Evolutionary conservation across 176 grass and related monocot species (phyloP).

Genomic region (Eleusine coracana): DNA sequence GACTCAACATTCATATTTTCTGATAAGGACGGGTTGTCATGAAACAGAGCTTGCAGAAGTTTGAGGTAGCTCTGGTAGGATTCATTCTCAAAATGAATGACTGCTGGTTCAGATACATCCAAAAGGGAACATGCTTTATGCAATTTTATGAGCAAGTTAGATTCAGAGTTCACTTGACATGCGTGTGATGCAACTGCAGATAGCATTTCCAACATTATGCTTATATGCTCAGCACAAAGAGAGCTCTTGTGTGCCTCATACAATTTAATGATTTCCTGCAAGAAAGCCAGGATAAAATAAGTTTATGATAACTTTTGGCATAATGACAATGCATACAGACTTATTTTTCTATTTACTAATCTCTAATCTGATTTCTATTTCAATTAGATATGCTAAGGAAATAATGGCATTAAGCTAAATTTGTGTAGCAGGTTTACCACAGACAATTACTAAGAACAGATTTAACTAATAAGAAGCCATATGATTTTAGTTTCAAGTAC

Average conservation of each 20-base stretch:
- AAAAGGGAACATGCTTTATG: conserved; percentile 80
- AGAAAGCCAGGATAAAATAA: conserved; percentile 41
- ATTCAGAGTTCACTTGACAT: conserved; percentile 66
- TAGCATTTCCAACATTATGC: conserved; percentile 78
- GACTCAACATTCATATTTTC: conserved; percentile 71
- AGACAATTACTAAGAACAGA: background rate
- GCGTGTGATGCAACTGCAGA: conserved; percentile 79
- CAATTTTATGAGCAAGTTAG: conserved; percentile 58
- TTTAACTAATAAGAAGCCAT: conserved; percentile 30
- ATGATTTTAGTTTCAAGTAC: conserved; percentile 46
- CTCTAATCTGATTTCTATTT: conserved; percentile 17
- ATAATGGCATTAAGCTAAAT: background rate
- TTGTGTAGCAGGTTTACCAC: background rate
- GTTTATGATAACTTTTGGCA: conserved; percentile 8
- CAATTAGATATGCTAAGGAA: conserved; percentile 6
- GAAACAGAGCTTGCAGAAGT: conserved; percentile 76
- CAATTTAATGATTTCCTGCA: conserved; percentile 73
- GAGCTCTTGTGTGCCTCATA: conserved; percentile 61
- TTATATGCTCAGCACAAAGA: conserved; percentile 65
- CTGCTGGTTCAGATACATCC: conserved; percentile 78
- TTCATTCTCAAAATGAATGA: conserved; percentile 93
- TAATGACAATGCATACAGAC: conserved; percentile 3
- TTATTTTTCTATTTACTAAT: conserved; percentile 3
- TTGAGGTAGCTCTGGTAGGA: conserved; percentile 86
- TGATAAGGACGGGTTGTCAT: conserved; percentile 62